These are phyloP conservation scores for Aspergillus nanangensis DNA, from an alignment of 495 filamentous ascomycete species.

Conservation along the genomic window DNA sequence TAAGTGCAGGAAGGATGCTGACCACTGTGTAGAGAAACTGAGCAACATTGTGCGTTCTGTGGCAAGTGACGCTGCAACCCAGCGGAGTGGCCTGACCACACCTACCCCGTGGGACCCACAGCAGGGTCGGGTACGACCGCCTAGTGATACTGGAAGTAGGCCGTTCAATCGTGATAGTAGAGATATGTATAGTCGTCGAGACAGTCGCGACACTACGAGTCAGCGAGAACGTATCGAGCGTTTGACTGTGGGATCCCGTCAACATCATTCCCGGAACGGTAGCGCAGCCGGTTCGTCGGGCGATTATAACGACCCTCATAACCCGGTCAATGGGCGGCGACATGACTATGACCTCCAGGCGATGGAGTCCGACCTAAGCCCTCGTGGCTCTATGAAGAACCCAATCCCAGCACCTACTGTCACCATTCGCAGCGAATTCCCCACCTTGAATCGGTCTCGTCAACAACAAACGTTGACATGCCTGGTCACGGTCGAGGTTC, in stretches of 20 bases:
- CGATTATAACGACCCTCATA: slow-evolving; percentile 67
- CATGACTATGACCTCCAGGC: slow-evolving; percentile 96
- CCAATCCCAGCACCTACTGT: slow-evolving; percentile 89
- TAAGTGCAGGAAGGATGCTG: neutral
- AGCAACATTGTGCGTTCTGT: slow-evolving; percentile 90
- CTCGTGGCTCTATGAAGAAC: slow-evolving; percentile 70
- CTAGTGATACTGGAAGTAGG: slow-evolving; percentile 40
- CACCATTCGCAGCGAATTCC: slow-evolving; percentile 93
- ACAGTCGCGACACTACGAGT: slow-evolving; percentile 52
- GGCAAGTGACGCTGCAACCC: slow-evolving; percentile 57
- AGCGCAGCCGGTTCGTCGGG: slow-evolving; percentile 71
- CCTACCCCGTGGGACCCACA: slow-evolving; percentile 56
- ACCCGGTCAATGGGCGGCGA: slow-evolving; percentile 49
- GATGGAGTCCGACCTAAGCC: slow-evolving; percentile 83
- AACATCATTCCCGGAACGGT: slow-evolving; percentile 62
- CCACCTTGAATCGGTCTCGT: slow-evolving; percentile 84
- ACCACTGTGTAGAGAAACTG: slow-evolving; percentile 69
- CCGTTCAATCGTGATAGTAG: slow-evolving; percentile 28
- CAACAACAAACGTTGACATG: slow-evolving; percentile 95
- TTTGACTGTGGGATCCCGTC: slow-evolving; percentile 48
- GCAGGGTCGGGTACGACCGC: slow-evolving; percentile 44
- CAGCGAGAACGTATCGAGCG: slow-evolving; percentile 57
- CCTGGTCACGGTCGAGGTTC: slow-evolving; percentile 89
- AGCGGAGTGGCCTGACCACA: slow-evolving; percentile 48
- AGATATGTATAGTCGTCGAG: slow-evolving; percentile 43